These are phyloP conservation scores for Trichoderma reesei DNA, from an alignment of 495 filamentous ascomycete genomes.

Conservation along the genomic window DNA sequence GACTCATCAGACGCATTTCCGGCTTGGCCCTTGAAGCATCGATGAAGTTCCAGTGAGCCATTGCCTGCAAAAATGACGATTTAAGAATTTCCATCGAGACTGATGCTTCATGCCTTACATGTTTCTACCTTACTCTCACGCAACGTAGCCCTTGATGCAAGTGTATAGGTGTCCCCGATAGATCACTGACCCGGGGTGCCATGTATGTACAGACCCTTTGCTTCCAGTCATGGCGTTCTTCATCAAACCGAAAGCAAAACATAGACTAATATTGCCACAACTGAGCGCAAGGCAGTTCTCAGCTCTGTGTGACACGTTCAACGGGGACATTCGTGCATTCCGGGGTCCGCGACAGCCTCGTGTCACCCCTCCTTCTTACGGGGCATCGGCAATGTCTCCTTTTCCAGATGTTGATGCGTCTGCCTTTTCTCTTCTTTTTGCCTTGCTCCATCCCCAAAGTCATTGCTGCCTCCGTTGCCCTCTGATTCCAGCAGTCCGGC, in stretches of 20 bases:
- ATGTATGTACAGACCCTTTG: no score
- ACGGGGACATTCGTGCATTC: not conserved
- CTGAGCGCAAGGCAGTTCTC: not conserved
- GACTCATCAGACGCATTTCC: not conserved
- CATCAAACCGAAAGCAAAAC: no score
- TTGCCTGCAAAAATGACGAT: no score
- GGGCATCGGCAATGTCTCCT: not conserved
- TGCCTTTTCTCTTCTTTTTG: not conserved
- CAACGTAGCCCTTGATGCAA: no score
- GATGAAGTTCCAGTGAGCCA: no score
- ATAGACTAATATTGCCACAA: not conserved
- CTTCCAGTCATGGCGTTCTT: no score
- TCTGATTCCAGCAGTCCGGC: not conserved
- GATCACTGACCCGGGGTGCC: no score
- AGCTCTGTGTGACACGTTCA: not conserved
- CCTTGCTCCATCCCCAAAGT: not conserved
- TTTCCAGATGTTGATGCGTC: not conserved
- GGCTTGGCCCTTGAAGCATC: no score
- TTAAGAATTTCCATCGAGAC: no score
- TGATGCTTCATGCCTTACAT: no score
- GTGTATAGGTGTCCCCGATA: no score
- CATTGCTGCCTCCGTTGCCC: not conserved
- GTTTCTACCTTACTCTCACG: no score
- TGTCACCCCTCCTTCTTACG: not conserved
- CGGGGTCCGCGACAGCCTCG: not conserved